These are phyloP conservation scores for Capsicum chinense DNA, from an alignment of 257 asterid genomes.

Conservation along the genomic window DNA sequence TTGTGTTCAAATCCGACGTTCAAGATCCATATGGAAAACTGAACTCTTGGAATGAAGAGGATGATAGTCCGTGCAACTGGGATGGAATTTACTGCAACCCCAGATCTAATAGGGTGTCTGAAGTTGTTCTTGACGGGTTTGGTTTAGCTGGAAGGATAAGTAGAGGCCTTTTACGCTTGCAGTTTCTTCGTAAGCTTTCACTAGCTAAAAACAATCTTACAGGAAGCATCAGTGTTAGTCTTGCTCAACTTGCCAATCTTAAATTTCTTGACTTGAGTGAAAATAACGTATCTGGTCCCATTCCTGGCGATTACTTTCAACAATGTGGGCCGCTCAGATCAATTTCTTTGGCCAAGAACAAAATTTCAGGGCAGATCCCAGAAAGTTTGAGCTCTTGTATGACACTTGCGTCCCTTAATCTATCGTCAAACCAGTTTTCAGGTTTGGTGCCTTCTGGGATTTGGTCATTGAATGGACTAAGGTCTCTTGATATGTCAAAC, in stretches of 20 bases:
- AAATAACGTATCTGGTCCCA: constrained; percentile 63
- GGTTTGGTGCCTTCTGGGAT: constrained; percentile 68
- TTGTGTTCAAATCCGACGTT: constrained; percentile 86
- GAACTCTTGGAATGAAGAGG: constrained; percentile 91
- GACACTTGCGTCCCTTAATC: constrained; percentile 63
- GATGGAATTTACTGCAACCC: constrained; percentile 80
- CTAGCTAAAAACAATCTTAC: constrained; percentile 75
- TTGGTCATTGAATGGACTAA: constrained; percentile 72
- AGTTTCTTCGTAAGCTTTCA: constrained; percentile 75
- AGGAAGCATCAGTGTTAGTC: constrained; percentile 68
- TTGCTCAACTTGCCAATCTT: constrained; percentile 71
- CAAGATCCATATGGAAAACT: constrained; percentile 76
- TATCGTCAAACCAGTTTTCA: constrained; percentile 79
- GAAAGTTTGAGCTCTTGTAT: constrained; percentile 76
- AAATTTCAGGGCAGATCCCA: constrained; percentile 74
- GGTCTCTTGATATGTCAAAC: constrained; percentile 80
- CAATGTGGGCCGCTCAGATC: constrained; percentile 87
- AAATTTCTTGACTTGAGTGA: constrained; percentile 75
- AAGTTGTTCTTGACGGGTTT: constrained; percentile 83
- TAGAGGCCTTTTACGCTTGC: constrained; percentile 81
- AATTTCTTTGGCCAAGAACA: constrained; percentile 71
- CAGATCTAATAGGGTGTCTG: constrained; percentile 92
- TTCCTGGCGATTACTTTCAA: constrained; percentile 66
- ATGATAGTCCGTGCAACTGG: constrained; percentile 87
- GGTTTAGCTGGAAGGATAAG: constrained; percentile 85